Percentiles rank a stretch among this genome's conserved stretches.
These are phyloP conservation scores for Debaryomyces maramus DNA, from an alignment of 805 yeast species.

Conservation along the genomic window DNA sequence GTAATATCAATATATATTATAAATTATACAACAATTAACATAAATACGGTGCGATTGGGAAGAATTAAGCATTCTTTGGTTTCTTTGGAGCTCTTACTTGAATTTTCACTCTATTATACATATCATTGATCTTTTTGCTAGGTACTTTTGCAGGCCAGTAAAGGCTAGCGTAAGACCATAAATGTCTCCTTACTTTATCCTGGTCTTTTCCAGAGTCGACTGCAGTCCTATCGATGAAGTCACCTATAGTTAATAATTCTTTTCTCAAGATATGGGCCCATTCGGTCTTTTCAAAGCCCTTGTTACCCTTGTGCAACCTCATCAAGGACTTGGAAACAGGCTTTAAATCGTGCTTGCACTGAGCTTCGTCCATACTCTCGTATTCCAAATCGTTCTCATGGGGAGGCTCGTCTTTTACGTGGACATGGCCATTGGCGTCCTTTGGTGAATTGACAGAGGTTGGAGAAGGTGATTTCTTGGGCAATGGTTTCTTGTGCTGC, in stretches of 20 bases:
- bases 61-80: slow-evolving; percentile 3
- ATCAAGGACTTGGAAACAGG: slow-evolving; percentile 68
- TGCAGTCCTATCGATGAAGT: slow-evolving; percentile 46
- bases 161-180: slow-evolving; percentile 81
- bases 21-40: slow-evolving; percentile 1
- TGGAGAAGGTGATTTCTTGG: slow-evolving; percentile 8
- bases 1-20: not conserved
- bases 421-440: slow-evolving; percentile 6
- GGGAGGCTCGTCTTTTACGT: slow-evolving; percentile 10
- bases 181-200: slow-evolving; percentile 54
- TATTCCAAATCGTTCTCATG: slow-evolving; percentile 53
- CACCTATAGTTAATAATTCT: slow-evolving; percentile 73
- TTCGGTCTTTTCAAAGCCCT: slow-evolving; percentile 71
- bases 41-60: not conserved
- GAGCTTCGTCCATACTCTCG: slow-evolving; percentile 75
- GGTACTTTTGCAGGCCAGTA: slow-evolving; percentile 90
- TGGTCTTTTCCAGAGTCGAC: slow-evolving; percentile 23
- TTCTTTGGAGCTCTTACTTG: slow-evolving; percentile 11
- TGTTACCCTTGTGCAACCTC: slow-evolving; percentile 66
- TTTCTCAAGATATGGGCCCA: slow-evolving; percentile 71
- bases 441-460: slow-evolving; percentile 4
- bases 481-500: slow-evolving; percentile 7
- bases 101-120: slow-evolving; percentile 64
- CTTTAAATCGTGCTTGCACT: slow-evolving; percentile 59
- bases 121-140: slow-evolving; percentile 66